Percentiles rank a stretch among this genome's conserved stretches.
Evolutionary conservation across 2,329 filamentous ascomycete genomes (phyloP).

Genomic region (Clarireedia sp.): DNA sequence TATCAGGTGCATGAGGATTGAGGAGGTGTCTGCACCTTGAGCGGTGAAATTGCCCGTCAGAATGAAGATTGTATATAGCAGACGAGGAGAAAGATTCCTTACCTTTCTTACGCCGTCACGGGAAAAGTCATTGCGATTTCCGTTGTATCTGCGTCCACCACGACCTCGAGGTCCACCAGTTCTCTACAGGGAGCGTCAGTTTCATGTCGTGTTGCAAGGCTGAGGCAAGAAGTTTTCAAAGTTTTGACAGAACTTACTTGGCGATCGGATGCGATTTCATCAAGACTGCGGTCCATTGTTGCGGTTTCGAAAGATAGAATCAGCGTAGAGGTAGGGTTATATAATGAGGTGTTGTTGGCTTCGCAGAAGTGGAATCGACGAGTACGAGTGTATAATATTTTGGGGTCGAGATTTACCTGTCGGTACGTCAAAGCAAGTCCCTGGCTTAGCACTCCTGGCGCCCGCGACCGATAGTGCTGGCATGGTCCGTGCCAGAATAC

Average conservation of each 20-base stretch:
- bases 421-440: not conserved
- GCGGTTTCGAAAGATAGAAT: not conserved
- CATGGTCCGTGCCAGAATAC: not conserved
- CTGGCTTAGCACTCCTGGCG: too few relatives aligned
- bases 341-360: not conserved
- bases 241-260: slow-evolving; percentile 37
- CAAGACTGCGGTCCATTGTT: slow-evolving; percentile 41
- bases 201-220: slow-evolving; percentile 19
- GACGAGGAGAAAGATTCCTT: slow-evolving; percentile 14
- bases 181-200: slow-evolving; percentile 19
- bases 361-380: not conserved
- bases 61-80: not conserved
- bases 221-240: slow-evolving; percentile 13
- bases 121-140: slow-evolving; percentile 43
- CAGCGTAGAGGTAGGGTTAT: not conserved
- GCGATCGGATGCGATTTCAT: slow-evolving; percentile 56
- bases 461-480: too few relatives aligned
- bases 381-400: not conserved
- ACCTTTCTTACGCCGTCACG: slow-evolving; percentile 92
- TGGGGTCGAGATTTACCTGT: not conserved
- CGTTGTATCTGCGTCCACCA: slow-evolving; percentile 27
- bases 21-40: slow-evolving; percentile 32
- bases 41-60: slow-evolving; percentile 10
- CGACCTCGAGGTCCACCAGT: slow-evolving; percentile 26
- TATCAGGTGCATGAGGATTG: slow-evolving; percentile 27